Evolutionary conservation across 805 yeast species (phyloP), one percentile per base, ranked within the genome.

Genomic region (Ascoidea asiatica): DNA sequence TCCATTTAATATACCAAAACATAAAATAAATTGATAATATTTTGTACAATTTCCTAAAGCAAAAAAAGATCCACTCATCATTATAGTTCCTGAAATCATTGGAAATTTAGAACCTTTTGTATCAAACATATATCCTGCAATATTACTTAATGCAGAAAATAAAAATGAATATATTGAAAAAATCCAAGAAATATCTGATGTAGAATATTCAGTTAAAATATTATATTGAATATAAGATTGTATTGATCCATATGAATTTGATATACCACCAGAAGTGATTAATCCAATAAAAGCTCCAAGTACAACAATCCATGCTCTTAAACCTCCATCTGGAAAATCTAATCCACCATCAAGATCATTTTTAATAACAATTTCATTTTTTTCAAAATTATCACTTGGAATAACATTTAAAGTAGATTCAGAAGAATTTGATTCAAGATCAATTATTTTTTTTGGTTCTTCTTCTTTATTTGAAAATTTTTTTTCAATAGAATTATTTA

Each of bases 211-310:
- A 1, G 61, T 61, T 48, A 80, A 58, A 56, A 79, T 85, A 56
- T 79, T 71, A 11, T 60, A 61, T 6, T 75, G 66, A 7, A 80
- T 65, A 50, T 78, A 76, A 0, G 80, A 69, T 57, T 80, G 79
- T 37, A 80, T 66, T 4, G 77, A 81, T 50, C 87, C 86, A 37
- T 72, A 63, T 2, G 79, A 59, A 52, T 79, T 79, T 47, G 75
- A 57, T 36, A 75, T 50, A 1, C 88, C 87, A 46, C 77, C 70
- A 39, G 66, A 64, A 2, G 74, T 72, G 2, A 70, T 60, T 36
- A 74, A 62, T 0, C 84, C 85, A 38, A 73, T 56, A 52, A 77
- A 77, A 3, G 75, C 64, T 2, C 85, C 87, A 21, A 76, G 56
- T 0, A 76, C 71, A 2, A 76, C 80, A 3, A 59, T 47, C 63